phyloP scores from a whole-genome alignment of 1,284 basidiomycete species.

The Microbotryum silenes-acaulis region DNA sequence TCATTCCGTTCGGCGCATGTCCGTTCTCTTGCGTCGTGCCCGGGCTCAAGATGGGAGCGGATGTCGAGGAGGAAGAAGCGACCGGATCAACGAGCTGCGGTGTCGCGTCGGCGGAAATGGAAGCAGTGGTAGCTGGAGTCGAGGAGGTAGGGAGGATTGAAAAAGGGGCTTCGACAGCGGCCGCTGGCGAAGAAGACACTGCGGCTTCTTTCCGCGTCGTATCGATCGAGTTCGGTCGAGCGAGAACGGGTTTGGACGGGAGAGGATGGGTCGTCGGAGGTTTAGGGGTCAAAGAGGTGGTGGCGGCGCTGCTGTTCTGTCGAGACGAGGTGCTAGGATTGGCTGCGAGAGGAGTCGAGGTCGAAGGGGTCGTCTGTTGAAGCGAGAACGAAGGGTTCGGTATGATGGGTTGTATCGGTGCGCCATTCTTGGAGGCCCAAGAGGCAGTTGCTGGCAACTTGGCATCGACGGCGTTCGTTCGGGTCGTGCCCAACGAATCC shows the following conservation, averaged over 20 bases:
- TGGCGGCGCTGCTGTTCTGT: not conserved
- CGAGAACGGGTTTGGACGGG: slow-evolving; percentile 5
- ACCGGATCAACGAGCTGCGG: not conserved
- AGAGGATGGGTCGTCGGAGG: slow-evolving; percentile 15
- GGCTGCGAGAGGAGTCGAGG: slow-evolving; percentile 18
- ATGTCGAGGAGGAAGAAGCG: slow-evolving; percentile 12
- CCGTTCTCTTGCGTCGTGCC: not conserved
- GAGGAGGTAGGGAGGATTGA: too few species aligned
- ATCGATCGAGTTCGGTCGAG: slow-evolving; percentile 14
- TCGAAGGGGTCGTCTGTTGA: slow-evolving; percentile 15
- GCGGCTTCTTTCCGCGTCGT: too few species aligned
- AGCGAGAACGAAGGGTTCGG: slow-evolving; percentile 27
- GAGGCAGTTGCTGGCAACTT: slow-evolving; percentile 32
- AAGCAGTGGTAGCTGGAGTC: not conserved
- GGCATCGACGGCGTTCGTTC: slow-evolving; percentile 6
- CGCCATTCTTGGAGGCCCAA: slow-evolving; percentile 31
- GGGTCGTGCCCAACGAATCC: not conserved
- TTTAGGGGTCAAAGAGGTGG: slow-evolving; percentile 12
- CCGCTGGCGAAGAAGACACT: too few species aligned
- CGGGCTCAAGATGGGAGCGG: not conserved
- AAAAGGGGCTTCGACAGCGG: too few species aligned
- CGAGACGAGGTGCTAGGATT: slow-evolving; percentile 2
- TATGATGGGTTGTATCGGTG: slow-evolving; percentile 20
- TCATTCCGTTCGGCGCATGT: not conserved
- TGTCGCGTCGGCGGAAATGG: not conserved